Evolutionary conservation across 75 land plant genomes (phyloP).

Genomic region (Pinus tabuliformis): DNA sequence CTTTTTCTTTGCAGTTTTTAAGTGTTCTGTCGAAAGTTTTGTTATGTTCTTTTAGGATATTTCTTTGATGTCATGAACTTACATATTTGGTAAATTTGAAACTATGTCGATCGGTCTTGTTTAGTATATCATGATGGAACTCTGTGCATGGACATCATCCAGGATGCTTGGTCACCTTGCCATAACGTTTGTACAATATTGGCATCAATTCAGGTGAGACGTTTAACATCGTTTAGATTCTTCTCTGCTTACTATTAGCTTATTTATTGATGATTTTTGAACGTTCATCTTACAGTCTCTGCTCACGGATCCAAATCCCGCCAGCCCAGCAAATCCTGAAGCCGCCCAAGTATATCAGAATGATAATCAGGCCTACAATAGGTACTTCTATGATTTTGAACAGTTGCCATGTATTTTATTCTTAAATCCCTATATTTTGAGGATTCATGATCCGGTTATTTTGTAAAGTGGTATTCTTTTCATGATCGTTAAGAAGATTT

Average conservation of each 20-base stretch:
- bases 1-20: no score
- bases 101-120: neutral
- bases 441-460: neutral
- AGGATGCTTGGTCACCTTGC: slow-evolving; percentile 78
- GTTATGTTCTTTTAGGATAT: no score
- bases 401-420: neutral
- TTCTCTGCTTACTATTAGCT: neutral
- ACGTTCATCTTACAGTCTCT: slow-evolving; percentile 36
- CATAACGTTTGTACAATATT: slow-evolving; percentile 62
- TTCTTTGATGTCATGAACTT: no score
- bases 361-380: slow-evolving; percentile 56
- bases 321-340: slow-evolving; percentile 72
- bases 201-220: slow-evolving; percentile 50
- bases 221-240: neutral
- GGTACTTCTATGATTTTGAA: slow-evolving; percentile 13
- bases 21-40: no score
- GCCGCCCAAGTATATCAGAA: slow-evolving; percentile 55
- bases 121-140: slow-evolving; percentile 66
- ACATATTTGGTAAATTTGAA: neutral
- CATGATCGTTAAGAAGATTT: neutral
- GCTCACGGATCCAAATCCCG: slow-evolving; percentile 65
- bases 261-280: slow-evolving; percentile 4
- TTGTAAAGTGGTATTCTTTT: neutral
- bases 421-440: neutral
- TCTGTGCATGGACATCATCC: slow-evolving; percentile 70